Evolutionary conservation across 805 yeast species (phyloP).

Genomic region (Yarrowia deformans): DNA sequence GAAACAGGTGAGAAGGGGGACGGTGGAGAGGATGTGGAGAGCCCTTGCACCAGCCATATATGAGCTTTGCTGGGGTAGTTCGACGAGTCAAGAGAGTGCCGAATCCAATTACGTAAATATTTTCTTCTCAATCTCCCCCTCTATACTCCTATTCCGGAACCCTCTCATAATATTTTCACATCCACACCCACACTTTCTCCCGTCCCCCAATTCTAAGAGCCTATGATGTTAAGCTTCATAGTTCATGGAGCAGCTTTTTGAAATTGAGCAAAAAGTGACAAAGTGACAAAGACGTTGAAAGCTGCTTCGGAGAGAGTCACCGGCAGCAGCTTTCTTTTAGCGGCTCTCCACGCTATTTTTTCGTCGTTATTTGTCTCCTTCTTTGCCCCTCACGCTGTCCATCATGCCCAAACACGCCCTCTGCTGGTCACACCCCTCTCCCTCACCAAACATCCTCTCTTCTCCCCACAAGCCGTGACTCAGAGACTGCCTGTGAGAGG

Average conservation of each 20-base stretch:
- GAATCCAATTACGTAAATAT: constrained; percentile 1
- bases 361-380: not conserved
- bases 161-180: constrained; percentile 15
- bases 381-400: not conserved
- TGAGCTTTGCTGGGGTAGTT: too few species aligned
- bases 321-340: not conserved
- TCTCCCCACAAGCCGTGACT: constrained; percentile 31
- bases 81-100: too few species aligned
- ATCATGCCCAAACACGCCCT: not conserved
- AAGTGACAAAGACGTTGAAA: constrained; percentile 26
- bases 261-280: constrained; percentile 11
- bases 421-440: not conserved
- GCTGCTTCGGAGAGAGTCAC: not conserved
- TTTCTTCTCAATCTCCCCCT: not conserved
- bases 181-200: too few species aligned
- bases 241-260: constrained; percentile 30
- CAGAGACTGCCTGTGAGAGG: constrained; percentile 38
- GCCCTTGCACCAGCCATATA: too few species aligned
- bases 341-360: not conserved
- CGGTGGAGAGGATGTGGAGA: not conserved
- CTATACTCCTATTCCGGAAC: not conserved
- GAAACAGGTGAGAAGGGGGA: not conserved
- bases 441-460: constrained; percentile 1
- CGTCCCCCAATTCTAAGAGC: not conserved
- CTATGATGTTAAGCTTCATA: constrained; percentile 32